phyloP scores from a whole-genome alignment of 345 rosid genomes.

The Microthlaspi erraticum region DNA sequence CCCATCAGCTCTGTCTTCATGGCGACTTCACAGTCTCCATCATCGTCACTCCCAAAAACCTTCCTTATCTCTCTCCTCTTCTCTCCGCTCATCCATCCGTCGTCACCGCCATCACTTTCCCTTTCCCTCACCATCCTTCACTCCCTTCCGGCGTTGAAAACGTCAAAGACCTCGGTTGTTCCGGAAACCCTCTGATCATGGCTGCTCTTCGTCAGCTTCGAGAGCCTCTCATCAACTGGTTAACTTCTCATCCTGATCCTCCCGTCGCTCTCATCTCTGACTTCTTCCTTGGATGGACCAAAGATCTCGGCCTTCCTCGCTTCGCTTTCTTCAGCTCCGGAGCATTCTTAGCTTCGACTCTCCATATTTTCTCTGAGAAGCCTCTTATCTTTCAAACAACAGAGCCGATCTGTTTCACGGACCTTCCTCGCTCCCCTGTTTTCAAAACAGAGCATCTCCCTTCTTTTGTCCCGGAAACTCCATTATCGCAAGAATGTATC shows the following conservation, averaged over 20 bases:
- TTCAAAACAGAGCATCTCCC: slow-evolving; percentile 59
- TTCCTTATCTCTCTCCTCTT: slow-evolving; percentile 56
- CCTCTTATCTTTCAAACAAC: not conserved
- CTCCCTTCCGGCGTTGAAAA: slow-evolving; percentile 29
- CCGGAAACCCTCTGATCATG: slow-evolving; percentile 51
- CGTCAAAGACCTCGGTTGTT: slow-evolving; percentile 56
- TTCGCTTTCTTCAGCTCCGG: slow-evolving; percentile 55
- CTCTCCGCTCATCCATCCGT: slow-evolving; percentile 28
- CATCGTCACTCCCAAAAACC: slow-evolving; percentile 60
- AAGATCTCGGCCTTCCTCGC: slow-evolving; percentile 51
- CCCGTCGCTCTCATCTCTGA: slow-evolving; percentile 57
- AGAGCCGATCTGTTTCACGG: slow-evolving; percentile 43
- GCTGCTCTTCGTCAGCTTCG: slow-evolving; percentile 46
- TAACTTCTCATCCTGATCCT: slow-evolving; percentile 58
- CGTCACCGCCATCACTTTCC: slow-evolving; percentile 29
- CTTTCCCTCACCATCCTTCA: slow-evolving; percentile 29
- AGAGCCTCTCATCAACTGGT: slow-evolving; percentile 56
- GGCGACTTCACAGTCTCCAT: slow-evolving; percentile 50
- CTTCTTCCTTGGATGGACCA: slow-evolving; percentile 67
- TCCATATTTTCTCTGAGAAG: slow-evolving; percentile 42
- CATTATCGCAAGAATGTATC: slow-evolving; percentile 33
- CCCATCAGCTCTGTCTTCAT: slow-evolving; percentile 55
- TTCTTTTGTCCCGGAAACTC: slow-evolving; percentile 24
- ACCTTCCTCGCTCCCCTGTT: slow-evolving; percentile 60
- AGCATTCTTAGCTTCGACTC: slow-evolving; percentile 44